These are phyloP conservation scores for Micractinium conductrix DNA, from an alignment of 139 green algal species.

Conservation along the genomic window DNA sequence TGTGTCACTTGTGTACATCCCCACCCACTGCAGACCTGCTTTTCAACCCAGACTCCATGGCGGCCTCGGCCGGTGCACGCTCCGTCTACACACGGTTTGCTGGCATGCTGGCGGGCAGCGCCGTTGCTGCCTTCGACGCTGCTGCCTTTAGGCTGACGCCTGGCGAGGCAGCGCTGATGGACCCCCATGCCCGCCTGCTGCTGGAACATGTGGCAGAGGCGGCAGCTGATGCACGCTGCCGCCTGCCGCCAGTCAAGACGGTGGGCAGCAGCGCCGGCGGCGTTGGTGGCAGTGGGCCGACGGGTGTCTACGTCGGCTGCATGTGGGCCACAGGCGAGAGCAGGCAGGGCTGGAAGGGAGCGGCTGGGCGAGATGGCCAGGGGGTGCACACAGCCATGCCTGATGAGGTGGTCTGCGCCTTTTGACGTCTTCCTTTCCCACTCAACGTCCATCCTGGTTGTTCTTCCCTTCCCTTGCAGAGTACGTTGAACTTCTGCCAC, in stretches of 20 bases:
- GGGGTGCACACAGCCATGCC: background rate
- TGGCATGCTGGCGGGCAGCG: constrained; percentile 57
- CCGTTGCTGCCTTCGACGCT: constrained; percentile 70
- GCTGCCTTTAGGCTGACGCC: constrained; percentile 57
- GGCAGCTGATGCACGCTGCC: background rate
- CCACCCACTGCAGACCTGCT: background rate
- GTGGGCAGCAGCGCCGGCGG: background rate
- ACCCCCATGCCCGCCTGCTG: constrained; percentile 78
- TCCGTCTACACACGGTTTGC: constrained; percentile 61
- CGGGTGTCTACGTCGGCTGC: constrained; percentile 78
- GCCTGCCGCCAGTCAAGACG: background rate
- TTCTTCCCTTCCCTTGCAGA: constrained; percentile 11
- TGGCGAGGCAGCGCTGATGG: constrained; percentile 69
- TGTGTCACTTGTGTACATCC: background rate
- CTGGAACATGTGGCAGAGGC: constrained; percentile 56
- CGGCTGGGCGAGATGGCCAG: background rate
- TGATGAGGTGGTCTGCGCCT: background rate
- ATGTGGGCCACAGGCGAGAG: constrained; percentile 57
- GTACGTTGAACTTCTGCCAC: constrained; percentile 41
- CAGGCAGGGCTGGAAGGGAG: background rate
- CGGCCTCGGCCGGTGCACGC: background rate
- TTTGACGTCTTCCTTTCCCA: background rate
- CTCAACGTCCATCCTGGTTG: background rate
- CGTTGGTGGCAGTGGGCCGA: constrained; percentile 57
- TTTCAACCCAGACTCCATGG: background rate